phyloP scores from a whole-genome alignment of 345 rosid species.

The Boechera divaricarpa region DNA sequence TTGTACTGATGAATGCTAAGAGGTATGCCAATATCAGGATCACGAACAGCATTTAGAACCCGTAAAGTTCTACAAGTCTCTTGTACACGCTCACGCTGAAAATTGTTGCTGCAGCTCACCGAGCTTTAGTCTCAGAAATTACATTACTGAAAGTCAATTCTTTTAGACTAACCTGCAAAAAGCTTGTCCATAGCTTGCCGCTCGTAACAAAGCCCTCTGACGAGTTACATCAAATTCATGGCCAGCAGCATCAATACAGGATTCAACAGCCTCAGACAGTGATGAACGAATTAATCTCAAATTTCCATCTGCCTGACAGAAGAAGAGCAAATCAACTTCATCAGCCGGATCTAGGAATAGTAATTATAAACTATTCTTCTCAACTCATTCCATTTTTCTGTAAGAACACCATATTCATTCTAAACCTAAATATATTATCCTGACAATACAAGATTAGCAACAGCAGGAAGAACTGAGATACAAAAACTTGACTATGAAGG shows the following conservation, averaged over 20 bases:
- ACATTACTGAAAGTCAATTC: constrained; percentile 22
- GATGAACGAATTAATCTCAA: constrained; percentile 84
- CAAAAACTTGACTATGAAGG: not conserved
- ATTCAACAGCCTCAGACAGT: constrained; percentile 95
- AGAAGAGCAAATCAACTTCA: constrained; percentile 34
- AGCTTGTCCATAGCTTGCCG: constrained; percentile 99
- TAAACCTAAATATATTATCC: constrained; percentile 1
- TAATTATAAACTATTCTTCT: constrained; percentile 11
- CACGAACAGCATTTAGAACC: constrained; percentile 85
- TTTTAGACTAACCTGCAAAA: constrained; percentile 80
- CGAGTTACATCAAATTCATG: constrained; percentile 88
- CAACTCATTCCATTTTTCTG: constrained; percentile 5
- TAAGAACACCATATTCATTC: constrained; percentile 4
- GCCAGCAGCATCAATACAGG: constrained; percentile 93
- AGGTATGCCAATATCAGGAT: constrained; percentile 85
- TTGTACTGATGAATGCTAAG: constrained; percentile 91
- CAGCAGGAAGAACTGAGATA: constrained; percentile 5
- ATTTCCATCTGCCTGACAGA: constrained; percentile 92
- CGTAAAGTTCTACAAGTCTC: constrained; percentile 93
- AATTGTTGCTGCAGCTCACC: constrained; percentile 82
- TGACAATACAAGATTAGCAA: not conserved
- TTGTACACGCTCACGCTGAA: constrained; percentile 87
- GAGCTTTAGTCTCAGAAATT: constrained; percentile 34
- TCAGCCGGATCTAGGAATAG: not conserved
- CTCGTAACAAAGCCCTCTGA: constrained; percentile 82